Conservation (phyloP, 805 yeast species). For the Diddensiella transvaalensis region DNA sequence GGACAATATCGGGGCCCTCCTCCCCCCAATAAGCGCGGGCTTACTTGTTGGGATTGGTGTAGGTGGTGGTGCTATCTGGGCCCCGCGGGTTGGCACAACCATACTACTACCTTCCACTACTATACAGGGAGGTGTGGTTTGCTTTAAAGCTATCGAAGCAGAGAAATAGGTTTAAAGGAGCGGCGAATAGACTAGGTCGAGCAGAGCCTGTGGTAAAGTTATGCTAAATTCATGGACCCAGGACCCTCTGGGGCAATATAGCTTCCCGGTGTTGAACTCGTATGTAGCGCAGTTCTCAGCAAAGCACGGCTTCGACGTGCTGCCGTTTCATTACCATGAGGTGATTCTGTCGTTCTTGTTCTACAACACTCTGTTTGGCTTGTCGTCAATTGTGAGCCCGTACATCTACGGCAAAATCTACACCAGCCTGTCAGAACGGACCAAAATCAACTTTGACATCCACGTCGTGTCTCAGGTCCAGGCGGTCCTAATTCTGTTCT, state of each 20-base stretch:
- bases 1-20: too few species aligned
- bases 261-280: slow-evolving; percentile 1
- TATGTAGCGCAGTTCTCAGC: background rate
- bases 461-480: slow-evolving; percentile 89
- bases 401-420: slow-evolving; percentile 46
- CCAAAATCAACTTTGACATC: slow-evolving; percentile 75
- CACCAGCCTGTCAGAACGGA: slow-evolving; percentile 41
- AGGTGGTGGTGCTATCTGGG: too few species aligned
- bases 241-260: slow-evolving; percentile 1
- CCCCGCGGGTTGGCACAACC: too few species aligned
- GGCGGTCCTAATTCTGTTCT: slow-evolving; percentile 57
- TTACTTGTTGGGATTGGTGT: too few species aligned
- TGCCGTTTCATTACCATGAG: slow-evolving; percentile 57
- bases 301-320: slow-evolving; percentile 25
- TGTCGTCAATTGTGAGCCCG: slow-evolving; percentile 52
- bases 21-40: too few species aligned
- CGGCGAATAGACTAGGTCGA: too few species aligned
- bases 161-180: too few species aligned
- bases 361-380: slow-evolving; percentile 52
- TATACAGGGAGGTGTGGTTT: too few species aligned
- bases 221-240: background rate
- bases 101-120: too few species aligned
- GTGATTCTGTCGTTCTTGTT: slow-evolving; percentile 54
- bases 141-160: too few species aligned
- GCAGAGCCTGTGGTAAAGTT: too few species aligned